Conservation (phyloP, 495 filamentous ascomycete species). For the Xylaria scruposa region DNA sequence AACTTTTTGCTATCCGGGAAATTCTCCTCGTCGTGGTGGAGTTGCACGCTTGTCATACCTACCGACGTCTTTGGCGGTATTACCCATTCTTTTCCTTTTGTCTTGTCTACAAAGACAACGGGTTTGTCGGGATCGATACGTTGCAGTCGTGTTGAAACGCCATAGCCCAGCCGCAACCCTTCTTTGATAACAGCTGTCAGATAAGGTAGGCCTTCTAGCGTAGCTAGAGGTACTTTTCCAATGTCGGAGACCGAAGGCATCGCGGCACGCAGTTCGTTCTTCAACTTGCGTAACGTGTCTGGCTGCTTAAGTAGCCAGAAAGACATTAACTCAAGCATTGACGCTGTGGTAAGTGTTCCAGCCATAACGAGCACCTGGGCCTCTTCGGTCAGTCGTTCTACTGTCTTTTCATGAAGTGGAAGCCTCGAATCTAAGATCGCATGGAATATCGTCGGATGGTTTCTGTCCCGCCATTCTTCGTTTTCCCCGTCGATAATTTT, state of each 20-base stretch:
- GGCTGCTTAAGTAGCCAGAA: constrained; percentile 49
- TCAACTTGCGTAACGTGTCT: constrained; percentile 38
- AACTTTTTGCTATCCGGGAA: constrained; percentile 53
- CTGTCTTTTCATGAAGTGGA: constrained; percentile 41
- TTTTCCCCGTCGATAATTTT: constrained; percentile 8
- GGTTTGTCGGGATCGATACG: constrained; percentile 41
- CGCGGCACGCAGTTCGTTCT: constrained; percentile 40
- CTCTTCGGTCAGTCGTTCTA: constrained; percentile 49
- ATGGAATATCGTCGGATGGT: constrained; percentile 51
- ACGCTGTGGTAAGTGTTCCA: constrained; percentile 55
- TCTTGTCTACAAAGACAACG: constrained; percentile 47
- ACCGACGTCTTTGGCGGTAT: constrained; percentile 45
- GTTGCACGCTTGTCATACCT: constrained; percentile 48
- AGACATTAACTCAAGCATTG: constrained; percentile 44
- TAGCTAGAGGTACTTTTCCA: constrained; percentile 19
- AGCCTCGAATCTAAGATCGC: constrained; percentile 49
- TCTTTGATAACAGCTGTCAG: constrained; percentile 50
- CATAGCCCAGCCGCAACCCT: constrained; percentile 51
- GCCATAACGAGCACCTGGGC: constrained; percentile 53
- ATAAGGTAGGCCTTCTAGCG: constrained; percentile 54
- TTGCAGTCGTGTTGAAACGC: constrained; percentile 39
- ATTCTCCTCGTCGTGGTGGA: constrained; percentile 49
- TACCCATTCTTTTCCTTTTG: constrained; percentile 34
- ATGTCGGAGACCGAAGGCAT: constrained; percentile 30
- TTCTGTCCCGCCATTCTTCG: constrained; percentile 12